These are phyloP conservation scores for Dacryopinax spathularia DNA, from an alignment of 768 basidiomycete genomes.

Conservation along the genomic window DNA sequence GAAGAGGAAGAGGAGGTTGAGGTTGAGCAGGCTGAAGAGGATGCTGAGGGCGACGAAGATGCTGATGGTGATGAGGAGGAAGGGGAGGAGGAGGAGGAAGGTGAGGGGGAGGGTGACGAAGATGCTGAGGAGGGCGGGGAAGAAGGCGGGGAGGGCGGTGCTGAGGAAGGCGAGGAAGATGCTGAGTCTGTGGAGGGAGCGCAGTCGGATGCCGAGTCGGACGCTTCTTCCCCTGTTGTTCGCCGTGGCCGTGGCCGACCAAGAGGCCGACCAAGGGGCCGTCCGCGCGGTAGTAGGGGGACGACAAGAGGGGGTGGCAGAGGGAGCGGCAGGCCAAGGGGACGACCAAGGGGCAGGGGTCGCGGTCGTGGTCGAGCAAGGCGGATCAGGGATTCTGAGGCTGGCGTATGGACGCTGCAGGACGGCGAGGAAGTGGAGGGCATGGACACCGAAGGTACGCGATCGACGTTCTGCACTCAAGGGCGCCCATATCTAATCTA, in stretches of 20 bases:
- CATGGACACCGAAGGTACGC: constrained; percentile 29
- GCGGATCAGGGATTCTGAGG: constrained; percentile 1
- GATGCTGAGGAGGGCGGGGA: constrained; percentile 21
- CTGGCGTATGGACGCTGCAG: background rate
- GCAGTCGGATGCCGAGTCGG: constrained; percentile 12
- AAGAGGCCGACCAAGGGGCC: constrained; percentile 7
- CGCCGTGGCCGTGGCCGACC: constrained; percentile 9
- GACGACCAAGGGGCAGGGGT: background rate
- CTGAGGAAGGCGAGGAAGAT: constrained; percentile 24
- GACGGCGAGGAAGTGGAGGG: constrained; percentile 19
- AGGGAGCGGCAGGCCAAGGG: constrained; percentile 15
- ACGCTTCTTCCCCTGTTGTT: constrained; percentile 13
- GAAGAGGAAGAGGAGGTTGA: constrained; percentile 12
- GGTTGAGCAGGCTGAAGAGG: constrained; percentile 1
- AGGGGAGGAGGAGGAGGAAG: constrained; percentile 23
- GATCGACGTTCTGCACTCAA: constrained; percentile 19
- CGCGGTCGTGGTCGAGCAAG: background rate
- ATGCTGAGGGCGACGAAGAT: constrained; percentile 13
- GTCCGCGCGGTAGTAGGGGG: constrained; percentile 5
- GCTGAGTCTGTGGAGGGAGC: constrained; percentile 19
- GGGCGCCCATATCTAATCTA: background rate
- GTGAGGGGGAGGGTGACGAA: constrained; percentile 19
- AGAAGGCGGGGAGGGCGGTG: constrained; percentile 26
- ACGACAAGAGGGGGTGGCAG: constrained; percentile 8
- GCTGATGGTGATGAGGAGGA: constrained; percentile 20